Conservation (phyloP, 140 eudicot genomes). For the Ambrosia hybrid region DNA sequence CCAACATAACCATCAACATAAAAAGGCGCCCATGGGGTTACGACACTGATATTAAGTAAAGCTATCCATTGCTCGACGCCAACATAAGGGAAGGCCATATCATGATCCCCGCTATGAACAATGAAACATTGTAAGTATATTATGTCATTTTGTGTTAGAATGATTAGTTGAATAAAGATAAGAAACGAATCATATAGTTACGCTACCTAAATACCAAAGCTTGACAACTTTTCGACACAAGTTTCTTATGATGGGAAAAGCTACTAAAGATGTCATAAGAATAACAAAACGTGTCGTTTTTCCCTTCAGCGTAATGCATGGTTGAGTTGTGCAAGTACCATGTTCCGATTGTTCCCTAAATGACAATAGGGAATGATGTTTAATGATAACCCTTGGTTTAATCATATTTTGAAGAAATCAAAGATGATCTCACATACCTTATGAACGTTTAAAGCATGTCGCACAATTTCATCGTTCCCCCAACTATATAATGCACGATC, state of each 20-base stretch:
- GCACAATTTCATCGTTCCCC: not conserved
- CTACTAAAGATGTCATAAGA: conserved; percentile 24
- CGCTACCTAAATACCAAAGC: conserved; percentile 17
- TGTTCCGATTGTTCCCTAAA: conserved; percentile 20
- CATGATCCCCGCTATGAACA: conserved; percentile 52
- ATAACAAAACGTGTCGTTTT: conserved; percentile 21
- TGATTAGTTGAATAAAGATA: not conserved
- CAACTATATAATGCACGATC: not conserved
- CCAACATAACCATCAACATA: conserved; percentile 37
- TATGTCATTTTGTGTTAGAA: no score
- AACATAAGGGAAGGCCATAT: conserved; percentile 38
- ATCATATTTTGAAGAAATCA: no score
- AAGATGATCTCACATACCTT: not conserved
- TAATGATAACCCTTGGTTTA: not conserved
- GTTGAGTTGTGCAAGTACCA: conserved; percentile 20
- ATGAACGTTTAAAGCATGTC: not conserved
- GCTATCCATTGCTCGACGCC: conserved; percentile 43
- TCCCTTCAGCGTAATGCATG: conserved; percentile 13
- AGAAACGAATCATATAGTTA: not conserved
- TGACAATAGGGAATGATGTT: not conserved
- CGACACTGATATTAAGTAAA: conserved; percentile 26
- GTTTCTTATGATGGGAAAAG: conserved; percentile 25
- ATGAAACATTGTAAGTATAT: not conserved
- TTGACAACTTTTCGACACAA: conserved; percentile 7
- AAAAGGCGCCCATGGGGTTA: conserved; percentile 42